phyloP scores from a whole-genome alignment of 176 grass and related monocot genomes.

The Juncus effusus region DNA sequence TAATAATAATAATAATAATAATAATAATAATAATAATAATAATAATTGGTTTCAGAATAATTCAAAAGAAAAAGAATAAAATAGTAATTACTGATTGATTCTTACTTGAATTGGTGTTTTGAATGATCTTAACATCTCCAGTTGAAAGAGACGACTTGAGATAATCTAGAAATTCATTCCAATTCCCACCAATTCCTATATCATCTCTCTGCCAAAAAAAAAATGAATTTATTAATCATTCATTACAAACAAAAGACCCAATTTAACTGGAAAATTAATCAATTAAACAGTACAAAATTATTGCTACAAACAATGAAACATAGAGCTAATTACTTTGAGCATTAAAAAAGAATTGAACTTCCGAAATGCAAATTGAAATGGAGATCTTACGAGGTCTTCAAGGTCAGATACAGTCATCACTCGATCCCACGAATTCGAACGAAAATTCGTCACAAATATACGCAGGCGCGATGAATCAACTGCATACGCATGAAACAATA shows the following conservation, averaged over 20 bases:
- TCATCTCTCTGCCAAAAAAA: conserved; percentile 53
- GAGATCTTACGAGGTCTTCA: conserved; percentile 53
- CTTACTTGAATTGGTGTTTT: conserved; percentile 9
- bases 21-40: too few relatives aligned
- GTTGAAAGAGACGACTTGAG: conserved; percentile 56
- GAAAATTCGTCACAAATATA: conserved; percentile 62
- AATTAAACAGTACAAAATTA: background rate
- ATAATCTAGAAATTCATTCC: conserved; percentile 72
- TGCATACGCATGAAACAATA: conserved; percentile 21
- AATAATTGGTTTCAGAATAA: too few relatives aligned
- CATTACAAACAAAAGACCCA: background rate
- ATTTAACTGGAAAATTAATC: background rate
- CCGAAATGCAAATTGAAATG: background rate
- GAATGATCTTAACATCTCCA: conserved; percentile 51
- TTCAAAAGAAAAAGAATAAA: too few relatives aligned
- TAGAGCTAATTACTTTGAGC: background rate
- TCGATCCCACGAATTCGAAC: conserved; percentile 51
- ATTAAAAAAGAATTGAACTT: conserved; percentile 2
- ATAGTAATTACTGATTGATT: too few relatives aligned
- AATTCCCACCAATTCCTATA: conserved; percentile 80
- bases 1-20: too few relatives aligned
- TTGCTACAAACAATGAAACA: background rate
- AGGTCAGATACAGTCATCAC: conserved; percentile 56
- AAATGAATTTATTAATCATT: background rate
- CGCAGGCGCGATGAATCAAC: conserved; percentile 37